These are phyloP conservation scores for Dalbergia cultrata DNA, from an alignment of 306 rosid species.

Conservation along the genomic window DNA sequence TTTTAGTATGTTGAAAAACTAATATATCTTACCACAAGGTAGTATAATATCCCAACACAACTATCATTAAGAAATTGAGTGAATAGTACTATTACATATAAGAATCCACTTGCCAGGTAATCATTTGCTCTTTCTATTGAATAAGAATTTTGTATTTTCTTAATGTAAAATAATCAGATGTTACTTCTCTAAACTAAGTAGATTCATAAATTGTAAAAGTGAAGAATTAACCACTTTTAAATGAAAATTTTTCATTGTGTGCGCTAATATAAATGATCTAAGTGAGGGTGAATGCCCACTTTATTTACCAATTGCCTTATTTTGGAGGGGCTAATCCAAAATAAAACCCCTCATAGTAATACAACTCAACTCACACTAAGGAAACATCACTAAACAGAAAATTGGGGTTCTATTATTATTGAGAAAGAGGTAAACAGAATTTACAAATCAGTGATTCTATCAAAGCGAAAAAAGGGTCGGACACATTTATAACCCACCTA, in stretches of 20 bases:
- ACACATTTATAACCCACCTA: neutral
- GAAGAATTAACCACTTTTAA: too few species aligned
- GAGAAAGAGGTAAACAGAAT: conserved; percentile 7
- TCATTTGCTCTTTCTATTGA: neutral
- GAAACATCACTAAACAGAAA: neutral
- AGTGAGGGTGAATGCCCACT: too few species aligned
- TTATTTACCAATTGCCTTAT: too few species aligned
- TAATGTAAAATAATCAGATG: neutral
- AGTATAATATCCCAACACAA: too few species aligned
- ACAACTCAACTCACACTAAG: neutral
- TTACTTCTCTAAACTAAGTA: too few species aligned
- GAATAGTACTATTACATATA: neutral
- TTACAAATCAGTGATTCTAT: neutral
- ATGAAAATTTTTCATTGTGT: too few species aligned
- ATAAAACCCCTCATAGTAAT: neutral
- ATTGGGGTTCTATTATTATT: neutral
- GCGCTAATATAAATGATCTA: too few species aligned
- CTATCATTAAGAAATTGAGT: too few species aligned
- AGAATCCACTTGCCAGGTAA: neutral
- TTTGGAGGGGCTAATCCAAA: too few species aligned
- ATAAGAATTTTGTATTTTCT: neutral
- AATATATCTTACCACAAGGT: too few species aligned
- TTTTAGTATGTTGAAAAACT: too few species aligned
- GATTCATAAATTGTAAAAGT: too few species aligned
- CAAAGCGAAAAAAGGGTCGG: neutral